Conservation (phyloP, 495 filamentous ascomycete species). For the Penicillium pulvis region DNA sequence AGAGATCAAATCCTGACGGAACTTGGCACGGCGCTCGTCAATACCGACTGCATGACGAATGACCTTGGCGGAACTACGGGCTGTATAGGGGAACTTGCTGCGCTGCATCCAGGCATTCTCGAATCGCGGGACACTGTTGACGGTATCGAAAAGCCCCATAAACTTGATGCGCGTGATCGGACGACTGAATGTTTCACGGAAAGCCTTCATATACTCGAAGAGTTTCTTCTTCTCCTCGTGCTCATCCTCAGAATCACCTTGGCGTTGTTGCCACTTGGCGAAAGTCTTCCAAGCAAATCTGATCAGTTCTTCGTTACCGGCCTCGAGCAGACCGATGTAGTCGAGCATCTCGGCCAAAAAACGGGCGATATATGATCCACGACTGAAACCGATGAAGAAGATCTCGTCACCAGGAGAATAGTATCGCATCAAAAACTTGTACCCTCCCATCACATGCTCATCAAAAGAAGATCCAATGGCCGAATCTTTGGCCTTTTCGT, state of each 20-base stretch:
- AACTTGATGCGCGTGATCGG: constrained; percentile 69
- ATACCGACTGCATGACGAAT: constrained; percentile 75
- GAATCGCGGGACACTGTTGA: constrained; percentile 81
- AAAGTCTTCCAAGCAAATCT: constrained; percentile 89
- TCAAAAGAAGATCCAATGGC: constrained; percentile 83
- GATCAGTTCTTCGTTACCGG: constrained; percentile 88
- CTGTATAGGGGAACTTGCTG: constrained; percentile 80
- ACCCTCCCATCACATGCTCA: constrained; percentile 81
- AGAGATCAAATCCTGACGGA: constrained; percentile 71
- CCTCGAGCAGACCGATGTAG: constrained; percentile 74
- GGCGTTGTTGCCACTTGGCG: constrained; percentile 76
- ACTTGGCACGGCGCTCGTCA: constrained; percentile 74
- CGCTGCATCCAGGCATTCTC: constrained; percentile 86
- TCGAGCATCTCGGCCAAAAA: constrained; percentile 89
- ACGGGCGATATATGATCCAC: constrained; percentile 84
- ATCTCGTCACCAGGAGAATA: constrained; percentile 81
- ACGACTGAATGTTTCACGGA: constrained; percentile 82
- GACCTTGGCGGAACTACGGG: constrained; percentile 70
- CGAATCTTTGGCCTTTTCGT: constrained; percentile 80
- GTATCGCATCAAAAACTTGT: constrained; percentile 87
- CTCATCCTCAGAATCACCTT: constrained; percentile 55
- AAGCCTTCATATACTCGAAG: constrained; percentile 77
- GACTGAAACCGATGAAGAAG: constrained; percentile 80
- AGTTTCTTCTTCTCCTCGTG: constrained; percentile 64
- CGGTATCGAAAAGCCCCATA: constrained; percentile 54